Base-by-base conservation (phyloP, 1,284 basidiomycete species). In the Rhodotorula sp. region DNA sequence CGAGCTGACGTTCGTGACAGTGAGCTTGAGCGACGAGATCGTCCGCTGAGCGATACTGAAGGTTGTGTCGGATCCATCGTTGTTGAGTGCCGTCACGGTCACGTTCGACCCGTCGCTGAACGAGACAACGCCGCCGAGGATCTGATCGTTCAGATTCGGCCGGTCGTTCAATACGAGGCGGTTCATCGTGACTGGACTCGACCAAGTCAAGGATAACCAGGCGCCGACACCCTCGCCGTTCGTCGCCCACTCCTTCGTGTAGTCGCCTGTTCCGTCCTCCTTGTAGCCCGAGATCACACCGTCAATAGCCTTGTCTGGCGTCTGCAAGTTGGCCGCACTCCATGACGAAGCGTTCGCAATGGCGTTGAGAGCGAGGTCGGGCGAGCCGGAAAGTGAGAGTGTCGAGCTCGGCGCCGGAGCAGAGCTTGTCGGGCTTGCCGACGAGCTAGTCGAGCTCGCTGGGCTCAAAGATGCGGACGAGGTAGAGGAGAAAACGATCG, bases 191-290 rank as follows among this genome's bases (percentile, higher is more conserved):
- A 67, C 47, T 0, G 67, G 34, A 17, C 24, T 44, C 13, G 67
- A 29, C 71, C 70, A 74, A 6, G 36, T 66, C 2, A 74, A 47
- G 30, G 44, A 47, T 34, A 68, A 8, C 59, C 64, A 71, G 1
- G 71, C 64, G 29, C 69, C 71, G 4, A 53, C 69, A 9, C 57
- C 52, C 48, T 67, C 55, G 57, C 56, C 61, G 15, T 46, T 39
- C n/a, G 68, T 58, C 8, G 68, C 58, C 73, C 73, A 74, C 54
- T 64, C 67, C 44, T 55, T 64, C 17, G 58, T 56, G 32, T 32
- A 52, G 34, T 64, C 62, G 32, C 72, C 72, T n/a, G 54, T 48
- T 9, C 65, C 65, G 32, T 64, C 32, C 48, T 62, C 59, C 30
- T 53, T 56, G 67, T 71, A 71, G 5, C 70, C 70, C 9, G 22